phyloP scores from a whole-genome alignment of 2,329 filamentous ascomycete species.

The Aspergillus flavus region DNA sequence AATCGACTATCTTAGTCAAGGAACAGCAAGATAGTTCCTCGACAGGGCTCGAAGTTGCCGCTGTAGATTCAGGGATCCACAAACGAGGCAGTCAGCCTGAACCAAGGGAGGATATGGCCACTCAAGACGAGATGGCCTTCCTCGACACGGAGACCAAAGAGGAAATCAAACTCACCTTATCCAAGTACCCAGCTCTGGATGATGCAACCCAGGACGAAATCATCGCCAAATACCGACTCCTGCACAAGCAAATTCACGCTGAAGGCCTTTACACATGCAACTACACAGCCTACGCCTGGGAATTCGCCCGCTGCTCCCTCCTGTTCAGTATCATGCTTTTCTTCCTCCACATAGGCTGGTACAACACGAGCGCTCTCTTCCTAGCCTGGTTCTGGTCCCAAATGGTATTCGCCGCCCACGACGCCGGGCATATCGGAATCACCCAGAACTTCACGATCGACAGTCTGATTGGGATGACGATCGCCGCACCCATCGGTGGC shows the following conservation, averaged over 20 bases:
- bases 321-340: slow-evolving; percentile 55
- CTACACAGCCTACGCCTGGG: slow-evolving; percentile 73
- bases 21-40: background rate
- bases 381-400: slow-evolving; percentile 90
- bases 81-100: background rate
- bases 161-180: slow-evolving; percentile 27
- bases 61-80: background rate
- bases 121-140: slow-evolving; percentile 21
- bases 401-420: slow-evolving; percentile 86
- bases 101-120: background rate
- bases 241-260: slow-evolving; percentile 45
- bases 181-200: slow-evolving; percentile 78
- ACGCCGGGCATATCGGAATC: slow-evolving; percentile 76
- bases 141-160: slow-evolving; percentile 14
- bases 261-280: slow-evolving; percentile 79
- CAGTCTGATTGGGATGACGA: slow-evolving; percentile 80
- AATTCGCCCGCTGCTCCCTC: slow-evolving; percentile 67
- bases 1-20: background rate
- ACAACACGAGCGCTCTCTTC: slow-evolving; percentile 67
- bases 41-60: background rate
- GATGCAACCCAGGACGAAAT: slow-evolving; percentile 71
- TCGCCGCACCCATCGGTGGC: slow-evolving; percentile 85
- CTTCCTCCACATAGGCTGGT: slow-evolving; percentile 65
- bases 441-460: slow-evolving; percentile 85
- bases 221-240: slow-evolving; percentile 57